These are phyloP conservation scores for Trichoderma atrobrunneum DNA, from an alignment of 2,329 filamentous ascomycete genomes.

Conservation along the genomic window DNA sequence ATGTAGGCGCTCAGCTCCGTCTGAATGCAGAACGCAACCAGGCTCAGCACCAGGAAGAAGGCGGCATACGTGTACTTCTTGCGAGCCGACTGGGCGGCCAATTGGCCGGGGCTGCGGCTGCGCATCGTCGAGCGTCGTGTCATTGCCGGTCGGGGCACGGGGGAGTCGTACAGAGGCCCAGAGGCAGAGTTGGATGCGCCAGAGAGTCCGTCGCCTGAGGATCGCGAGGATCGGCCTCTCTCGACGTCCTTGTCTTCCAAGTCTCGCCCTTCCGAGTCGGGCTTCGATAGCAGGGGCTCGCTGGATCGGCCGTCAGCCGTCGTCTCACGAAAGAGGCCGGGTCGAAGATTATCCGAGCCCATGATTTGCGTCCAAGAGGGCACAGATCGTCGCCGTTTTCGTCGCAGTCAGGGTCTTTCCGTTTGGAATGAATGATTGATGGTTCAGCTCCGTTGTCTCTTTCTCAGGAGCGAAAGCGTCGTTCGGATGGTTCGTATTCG, in stretches of 20 bases:
- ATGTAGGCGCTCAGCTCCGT: constrained; percentile 96
- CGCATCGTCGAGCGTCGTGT: constrained; percentile 63
- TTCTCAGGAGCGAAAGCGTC: constrained; percentile 30
- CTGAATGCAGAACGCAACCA: constrained; percentile 88
- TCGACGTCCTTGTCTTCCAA: constrained; percentile 21
- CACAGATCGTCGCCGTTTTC: constrained; percentile 18
- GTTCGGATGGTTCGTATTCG: constrained; percentile 27
- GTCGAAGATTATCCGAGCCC: constrained; percentile 43
- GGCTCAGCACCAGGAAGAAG: constrained; percentile 76
- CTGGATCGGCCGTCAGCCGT: constrained; percentile 43
- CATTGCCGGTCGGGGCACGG: constrained; percentile 29
- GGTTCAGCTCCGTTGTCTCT: constrained; percentile 8
- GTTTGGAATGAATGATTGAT: constrained; percentile 32
- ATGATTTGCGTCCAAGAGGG: constrained; percentile 30
- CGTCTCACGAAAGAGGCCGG: constrained; percentile 44
- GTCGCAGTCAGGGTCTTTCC: constrained; percentile 32
- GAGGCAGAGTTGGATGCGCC: constrained; percentile 19
- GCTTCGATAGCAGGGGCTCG: constrained; percentile 41
- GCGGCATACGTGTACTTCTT: constrained; percentile 85
- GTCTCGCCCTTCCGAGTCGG: constrained; percentile 29
- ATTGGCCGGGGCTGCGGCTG: constrained; percentile 67
- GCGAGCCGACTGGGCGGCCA: constrained; percentile 50
- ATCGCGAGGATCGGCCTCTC: constrained; percentile 14
- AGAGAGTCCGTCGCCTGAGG: constrained; percentile 19
- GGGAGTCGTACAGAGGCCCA: constrained; percentile 24